A percentile compares a stretch with the other conserved stretches of the same genome.
phyloP scores from a whole-genome alignment of 2,329 filamentous ascomycete species.

The Fusarium secorum region DNA sequence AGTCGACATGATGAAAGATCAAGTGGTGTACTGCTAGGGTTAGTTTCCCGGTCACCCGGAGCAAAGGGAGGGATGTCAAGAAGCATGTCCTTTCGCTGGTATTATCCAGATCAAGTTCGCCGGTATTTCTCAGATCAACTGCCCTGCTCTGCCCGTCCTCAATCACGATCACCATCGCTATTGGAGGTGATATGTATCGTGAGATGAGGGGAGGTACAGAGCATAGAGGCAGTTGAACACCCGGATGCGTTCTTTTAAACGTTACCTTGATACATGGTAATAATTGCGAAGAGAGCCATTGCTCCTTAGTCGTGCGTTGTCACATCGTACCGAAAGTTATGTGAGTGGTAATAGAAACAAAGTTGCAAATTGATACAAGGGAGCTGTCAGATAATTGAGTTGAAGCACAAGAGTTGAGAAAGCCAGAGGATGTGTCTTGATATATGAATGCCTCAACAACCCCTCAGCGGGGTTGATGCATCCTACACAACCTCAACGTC shows the following conservation, averaged over 20 bases:
- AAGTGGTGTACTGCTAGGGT: constrained; percentile 55
- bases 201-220: constrained; percentile 6
- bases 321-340: constrained; percentile 40
- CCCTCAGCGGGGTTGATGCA: constrained; percentile 37
- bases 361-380: not conserved
- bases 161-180: no score
- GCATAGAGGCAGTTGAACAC: constrained; percentile 48
- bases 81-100: constrained; percentile 89
- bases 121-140: constrained; percentile 77
- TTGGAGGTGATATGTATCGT: not conserved
- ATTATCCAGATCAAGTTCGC: constrained; percentile 88
- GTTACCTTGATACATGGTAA: constrained; percentile 54
- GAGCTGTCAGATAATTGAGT: not conserved
- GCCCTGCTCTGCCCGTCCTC: constrained; percentile 38
- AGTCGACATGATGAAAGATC: constrained; percentile 71
- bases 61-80: constrained; percentile 53
- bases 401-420: not conserved
- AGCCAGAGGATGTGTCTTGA: constrained; percentile 7
- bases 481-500: constrained; percentile 20
- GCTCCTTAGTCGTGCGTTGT: constrained; percentile 33
- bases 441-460: constrained; percentile 24
- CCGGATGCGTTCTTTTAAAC: constrained; percentile 56
- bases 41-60: constrained; percentile 52
- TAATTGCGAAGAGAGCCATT: constrained; percentile 40
- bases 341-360: not conserved